These are phyloP conservation scores for Ophiostoma novo-ulmi DNA, from an alignment of 2,329 filamentous ascomycete genomes.

Conservation along the genomic window DNA sequence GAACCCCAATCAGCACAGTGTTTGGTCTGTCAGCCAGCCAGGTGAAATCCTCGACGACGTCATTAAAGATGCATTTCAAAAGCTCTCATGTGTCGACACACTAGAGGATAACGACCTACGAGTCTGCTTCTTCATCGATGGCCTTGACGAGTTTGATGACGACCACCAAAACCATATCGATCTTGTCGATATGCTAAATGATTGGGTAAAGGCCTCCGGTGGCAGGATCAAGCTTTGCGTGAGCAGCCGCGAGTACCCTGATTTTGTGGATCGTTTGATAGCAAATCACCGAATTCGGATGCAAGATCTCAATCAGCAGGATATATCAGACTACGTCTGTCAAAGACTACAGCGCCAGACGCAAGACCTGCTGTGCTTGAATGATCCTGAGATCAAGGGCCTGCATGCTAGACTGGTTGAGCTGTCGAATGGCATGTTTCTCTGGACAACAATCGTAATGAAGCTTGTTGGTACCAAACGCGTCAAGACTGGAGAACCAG, in stretches of 20 bases:
- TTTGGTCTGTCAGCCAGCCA: neutral
- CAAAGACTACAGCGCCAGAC: neutral
- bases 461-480: neutral
- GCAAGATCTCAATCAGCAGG: conserved; percentile 4
- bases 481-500: neutral
- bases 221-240: conserved; percentile 15
- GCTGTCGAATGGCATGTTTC: neutral
- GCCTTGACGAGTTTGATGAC: conserved; percentile 20
- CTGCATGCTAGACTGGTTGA: neutral
- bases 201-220: neutral
- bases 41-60: neutral
- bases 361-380: neutral
- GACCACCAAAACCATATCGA: neutral
- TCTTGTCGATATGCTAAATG: neutral
- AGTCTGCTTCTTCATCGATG: neutral
- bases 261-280: neutral
- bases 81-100: neutral
- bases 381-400: neutral
- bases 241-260: conserved; percentile 17
- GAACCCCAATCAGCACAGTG: neutral
- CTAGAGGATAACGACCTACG: neutral
- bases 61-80: neutral
- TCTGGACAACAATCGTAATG: neutral
- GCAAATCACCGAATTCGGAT: neutral
- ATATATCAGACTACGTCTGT: neutral